These are phyloP conservation scores for Haematococcus sp. DNA, from an alignment of 139 green algal species.

Conservation along the genomic window DNA sequence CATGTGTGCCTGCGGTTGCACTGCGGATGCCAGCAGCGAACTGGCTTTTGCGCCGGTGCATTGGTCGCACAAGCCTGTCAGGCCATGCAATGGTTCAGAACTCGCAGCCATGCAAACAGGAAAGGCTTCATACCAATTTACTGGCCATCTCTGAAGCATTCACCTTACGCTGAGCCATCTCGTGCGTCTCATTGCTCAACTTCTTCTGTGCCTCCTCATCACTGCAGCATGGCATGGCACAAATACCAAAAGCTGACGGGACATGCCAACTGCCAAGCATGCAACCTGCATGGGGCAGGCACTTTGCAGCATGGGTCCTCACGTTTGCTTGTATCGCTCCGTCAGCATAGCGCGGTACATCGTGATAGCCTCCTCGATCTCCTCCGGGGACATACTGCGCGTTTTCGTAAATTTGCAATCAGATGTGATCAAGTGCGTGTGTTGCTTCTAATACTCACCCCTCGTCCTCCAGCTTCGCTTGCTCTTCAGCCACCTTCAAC, in stretches of 20 bases:
- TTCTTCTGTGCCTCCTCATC: background rate
- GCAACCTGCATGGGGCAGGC: background rate
- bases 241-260: background rate
- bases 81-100: background rate
- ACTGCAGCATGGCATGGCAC: background rate
- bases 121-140: background rate
- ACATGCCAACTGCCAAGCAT: background rate
- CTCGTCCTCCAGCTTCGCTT: slow-evolving; percentile 82
- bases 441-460: slow-evolving; percentile 48
- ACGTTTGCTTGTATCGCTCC: background rate
- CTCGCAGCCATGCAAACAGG: background rate
- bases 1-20: background rate
- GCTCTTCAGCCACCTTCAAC: slow-evolving; percentile 78
- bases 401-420: background rate
- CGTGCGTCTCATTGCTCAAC: slow-evolving; percentile 76
- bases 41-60: background rate
- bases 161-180: slow-evolving; percentile 65
- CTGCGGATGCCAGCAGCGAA: background rate
- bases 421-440: background rate
- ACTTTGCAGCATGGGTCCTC: background rate
- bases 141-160: too few species aligned
- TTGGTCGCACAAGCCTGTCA: background rate
- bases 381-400: slow-evolving; percentile 18
- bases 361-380: slow-evolving; percentile 19
- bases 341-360: background rate